A percentile compares a stretch with the other conserved stretches of the same genome.
phyloP scores from a whole-genome alignment of 2,329 filamentous ascomycete genomes.

The Rutstroemia sp. region DNA sequence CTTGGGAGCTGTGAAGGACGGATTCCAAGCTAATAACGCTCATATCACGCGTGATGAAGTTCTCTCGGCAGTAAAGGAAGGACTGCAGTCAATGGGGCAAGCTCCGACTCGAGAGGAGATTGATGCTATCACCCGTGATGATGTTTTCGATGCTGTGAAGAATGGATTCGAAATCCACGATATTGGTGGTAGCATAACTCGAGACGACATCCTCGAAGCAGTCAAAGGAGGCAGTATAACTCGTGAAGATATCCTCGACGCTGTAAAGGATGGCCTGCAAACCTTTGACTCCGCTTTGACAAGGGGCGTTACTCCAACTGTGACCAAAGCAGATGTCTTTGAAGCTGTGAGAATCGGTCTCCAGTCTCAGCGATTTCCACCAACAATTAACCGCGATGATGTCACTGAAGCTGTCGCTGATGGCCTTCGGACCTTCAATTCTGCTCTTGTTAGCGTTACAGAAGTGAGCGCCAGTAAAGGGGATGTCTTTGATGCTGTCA shows the following conservation, averaged over 20 bases:
- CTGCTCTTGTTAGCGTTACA: slow-evolving; percentile 49
- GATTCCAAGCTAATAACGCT: slow-evolving; percentile 66
- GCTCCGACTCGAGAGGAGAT: slow-evolving; percentile 27
- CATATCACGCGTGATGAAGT: slow-evolving; percentile 47
- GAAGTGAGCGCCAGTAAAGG: slow-evolving; percentile 50
- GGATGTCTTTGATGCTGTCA: slow-evolving; percentile 50
- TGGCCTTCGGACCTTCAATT: slow-evolving; percentile 46
- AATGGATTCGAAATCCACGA: slow-evolving; percentile 55
- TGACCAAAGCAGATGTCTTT: slow-evolving; percentile 77
- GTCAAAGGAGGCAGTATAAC: slow-evolving; percentile 56
- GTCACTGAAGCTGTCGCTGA: slow-evolving; percentile 58
- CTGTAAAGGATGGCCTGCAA: slow-evolving; percentile 53
- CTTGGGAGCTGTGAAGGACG: slow-evolving; percentile 74
- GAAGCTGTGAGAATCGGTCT: slow-evolving; percentile 68
- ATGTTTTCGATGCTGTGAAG: slow-evolving; percentile 59
- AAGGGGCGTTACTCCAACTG: slow-evolving; percentile 34
- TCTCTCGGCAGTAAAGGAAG: slow-evolving; percentile 55
- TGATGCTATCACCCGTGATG: slow-evolving; percentile 47
- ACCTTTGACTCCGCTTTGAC: slow-evolving; percentile 37
- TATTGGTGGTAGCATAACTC: slow-evolving; percentile 55
- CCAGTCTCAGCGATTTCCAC: slow-evolving; percentile 65
- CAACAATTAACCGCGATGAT: slow-evolving; percentile 56
- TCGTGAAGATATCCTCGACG: slow-evolving; percentile 55
- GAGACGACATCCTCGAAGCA: slow-evolving; percentile 56
- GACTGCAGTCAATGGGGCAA: slow-evolving; percentile 45